phyloP scores from a whole-genome alignment of 2,329 filamentous ascomycete species.

The Periglandula ipomoeae region DNA sequence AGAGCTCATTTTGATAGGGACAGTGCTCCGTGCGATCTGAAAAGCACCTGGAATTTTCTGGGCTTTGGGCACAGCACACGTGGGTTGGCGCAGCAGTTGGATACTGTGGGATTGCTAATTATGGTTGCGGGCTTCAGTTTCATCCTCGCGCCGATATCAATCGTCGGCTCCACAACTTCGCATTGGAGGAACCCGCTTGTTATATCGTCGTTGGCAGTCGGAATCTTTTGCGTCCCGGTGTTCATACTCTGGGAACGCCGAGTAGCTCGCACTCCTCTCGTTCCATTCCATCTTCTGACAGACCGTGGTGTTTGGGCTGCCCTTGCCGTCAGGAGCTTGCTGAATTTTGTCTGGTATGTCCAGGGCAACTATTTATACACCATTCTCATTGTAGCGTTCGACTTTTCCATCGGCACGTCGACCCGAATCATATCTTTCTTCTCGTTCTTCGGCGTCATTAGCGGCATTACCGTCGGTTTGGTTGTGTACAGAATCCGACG shows the following conservation, averaged over 20 bases:
- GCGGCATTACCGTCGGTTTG: slow-evolving; percentile 36
- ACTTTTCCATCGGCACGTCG: slow-evolving; percentile 36
- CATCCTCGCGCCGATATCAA: slow-evolving; percentile 41
- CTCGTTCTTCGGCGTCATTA: slow-evolving; percentile 39
- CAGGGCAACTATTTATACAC: slow-evolving; percentile 42
- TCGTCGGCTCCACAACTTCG: slow-evolving; percentile 38
- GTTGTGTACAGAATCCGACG: slow-evolving; percentile 38
- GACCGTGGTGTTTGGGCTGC: slow-evolving; percentile 55
- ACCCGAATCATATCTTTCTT: slow-evolving; percentile 41
- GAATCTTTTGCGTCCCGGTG: slow-evolving; percentile 35
- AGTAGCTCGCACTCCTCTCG: slow-evolving; percentile 39
- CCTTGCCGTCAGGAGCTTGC: slow-evolving; percentile 40
- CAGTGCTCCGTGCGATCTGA: neutral
- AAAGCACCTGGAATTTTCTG: neutral
- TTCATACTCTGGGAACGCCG: slow-evolving; percentile 46
- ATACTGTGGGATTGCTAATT: slow-evolving; percentile 38
- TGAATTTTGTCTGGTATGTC: slow-evolving; percentile 39
- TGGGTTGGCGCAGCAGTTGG: slow-evolving; percentile 48
- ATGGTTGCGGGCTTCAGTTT: slow-evolving; percentile 37
- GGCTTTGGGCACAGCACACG: slow-evolving; percentile 22
- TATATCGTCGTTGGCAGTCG: slow-evolving; percentile 40
- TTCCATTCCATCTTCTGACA: slow-evolving; percentile 48
- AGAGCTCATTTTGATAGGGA: slow-evolving; percentile 6
- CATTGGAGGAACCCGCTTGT: slow-evolving; percentile 43
- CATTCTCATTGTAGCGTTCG: slow-evolving; percentile 44